A percentile compares a stretch with the other conserved stretches of the same genome.
phyloP scores from a whole-genome alignment of 345 rosid species.

The Raphanus raphanistrum region DNA sequence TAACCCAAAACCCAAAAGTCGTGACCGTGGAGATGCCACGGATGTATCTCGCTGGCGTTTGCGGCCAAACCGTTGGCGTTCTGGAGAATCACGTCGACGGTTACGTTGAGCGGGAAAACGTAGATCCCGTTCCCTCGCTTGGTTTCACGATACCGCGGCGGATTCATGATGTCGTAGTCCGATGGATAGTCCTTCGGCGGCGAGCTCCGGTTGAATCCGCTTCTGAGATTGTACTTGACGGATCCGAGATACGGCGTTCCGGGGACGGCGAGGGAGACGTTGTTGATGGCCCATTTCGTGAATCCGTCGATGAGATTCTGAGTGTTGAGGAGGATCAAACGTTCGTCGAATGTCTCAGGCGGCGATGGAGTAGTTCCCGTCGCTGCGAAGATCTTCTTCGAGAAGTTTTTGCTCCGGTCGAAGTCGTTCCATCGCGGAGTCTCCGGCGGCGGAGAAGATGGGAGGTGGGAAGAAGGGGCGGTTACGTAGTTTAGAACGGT shows the following conservation, averaged over 20 bases:
- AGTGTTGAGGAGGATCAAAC: slow-evolving; percentile 66
- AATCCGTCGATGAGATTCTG: slow-evolving; percentile 59
- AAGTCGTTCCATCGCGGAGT: slow-evolving; percentile 71
- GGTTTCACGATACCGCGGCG: slow-evolving; percentile 50
- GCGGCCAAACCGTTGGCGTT: slow-evolving; percentile 53
- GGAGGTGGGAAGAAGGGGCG: slow-evolving; percentile 43
- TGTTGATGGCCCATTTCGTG: slow-evolving; percentile 73
- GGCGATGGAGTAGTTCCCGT: slow-evolving; percentile 52
- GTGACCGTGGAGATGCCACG: slow-evolving; percentile 93
- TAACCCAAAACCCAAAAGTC: slow-evolving; percentile 83
- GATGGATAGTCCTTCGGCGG: slow-evolving; percentile 52
- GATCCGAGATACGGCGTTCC: slow-evolving; percentile 80
- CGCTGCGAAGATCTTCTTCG: slow-evolving; percentile 41
- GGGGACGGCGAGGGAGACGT: slow-evolving; percentile 60
- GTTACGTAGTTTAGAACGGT: slow-evolving; percentile 56
- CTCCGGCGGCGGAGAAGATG: slow-evolving; percentile 52
- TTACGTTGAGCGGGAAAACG: slow-evolving; percentile 40
- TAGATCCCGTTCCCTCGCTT: slow-evolving; percentile 57
- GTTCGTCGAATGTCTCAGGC: slow-evolving; percentile 36
- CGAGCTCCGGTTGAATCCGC: slow-evolving; percentile 39
- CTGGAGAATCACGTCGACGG: slow-evolving; percentile 78
- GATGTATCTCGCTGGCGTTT: slow-evolving; percentile 65
- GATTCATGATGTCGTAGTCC: slow-evolving; percentile 54
- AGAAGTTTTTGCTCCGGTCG: slow-evolving; percentile 49
- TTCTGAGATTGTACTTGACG: slow-evolving; percentile 46